Percentiles rank a stretch among this genome's conserved stretches.
phyloP scores from a whole-genome alignment of 805 yeast species.

The Barnettozyma botsteinii region DNA sequence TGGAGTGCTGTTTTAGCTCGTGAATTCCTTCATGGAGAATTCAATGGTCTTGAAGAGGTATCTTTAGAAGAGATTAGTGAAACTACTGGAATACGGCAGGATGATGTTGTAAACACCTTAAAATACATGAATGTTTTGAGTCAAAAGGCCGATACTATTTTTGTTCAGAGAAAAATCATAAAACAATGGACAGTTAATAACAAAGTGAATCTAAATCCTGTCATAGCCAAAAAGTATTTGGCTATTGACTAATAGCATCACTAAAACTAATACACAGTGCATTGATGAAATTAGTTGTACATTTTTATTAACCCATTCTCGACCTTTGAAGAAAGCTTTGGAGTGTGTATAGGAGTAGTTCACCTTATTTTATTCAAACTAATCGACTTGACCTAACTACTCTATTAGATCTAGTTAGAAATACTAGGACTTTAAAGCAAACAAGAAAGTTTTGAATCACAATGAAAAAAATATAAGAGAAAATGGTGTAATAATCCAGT shows the following conservation, averaged over 20 bases:
- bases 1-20: constrained; percentile 60
- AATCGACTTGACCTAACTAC: too few relatives aligned
- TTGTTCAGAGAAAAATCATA: constrained; percentile 11
- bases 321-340: too few relatives aligned
- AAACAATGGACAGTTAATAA: constrained; percentile 15
- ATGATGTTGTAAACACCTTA: constrained; percentile 55
- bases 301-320: too few relatives aligned
- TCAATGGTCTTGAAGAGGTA: constrained; percentile 27
- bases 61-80: constrained; percentile 45
- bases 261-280: too few relatives aligned
- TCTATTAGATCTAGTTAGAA: too few relatives aligned
- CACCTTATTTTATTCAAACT: too few relatives aligned
- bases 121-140: constrained; percentile 47
- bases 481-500: too few relatives aligned
- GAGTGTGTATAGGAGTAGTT: too few relatives aligned
- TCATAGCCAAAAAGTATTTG: constrained; percentile 1
- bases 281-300: not conserved
- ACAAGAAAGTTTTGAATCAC: too few relatives aligned
- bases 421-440: too few relatives aligned
- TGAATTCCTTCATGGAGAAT: constrained; percentile 37
- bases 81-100: constrained; percentile 58
- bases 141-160: constrained; percentile 19
- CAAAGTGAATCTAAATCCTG: constrained; percentile 13
- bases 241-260: constrained; percentile 8
- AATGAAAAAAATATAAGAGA: too few relatives aligned